Evolutionary conservation across 768 basidiomycete species (phyloP).

Genomic region (Naganishia vaughanmartiniae): DNA sequence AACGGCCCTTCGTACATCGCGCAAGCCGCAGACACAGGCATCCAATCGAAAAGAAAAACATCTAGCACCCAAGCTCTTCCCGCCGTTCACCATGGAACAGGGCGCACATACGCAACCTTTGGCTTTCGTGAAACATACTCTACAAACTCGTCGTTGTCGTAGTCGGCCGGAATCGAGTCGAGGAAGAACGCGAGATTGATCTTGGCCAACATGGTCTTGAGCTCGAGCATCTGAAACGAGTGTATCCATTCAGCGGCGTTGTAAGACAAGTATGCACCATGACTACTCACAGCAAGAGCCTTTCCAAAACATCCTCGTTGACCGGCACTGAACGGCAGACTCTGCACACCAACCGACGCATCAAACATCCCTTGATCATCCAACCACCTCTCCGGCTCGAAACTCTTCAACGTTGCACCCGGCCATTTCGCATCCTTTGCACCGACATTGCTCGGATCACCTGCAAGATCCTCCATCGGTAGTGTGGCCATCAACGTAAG

Average conservation of each 20-base stretch:
- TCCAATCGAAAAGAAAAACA: no score
- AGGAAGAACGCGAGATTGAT: conserved; percentile 46
- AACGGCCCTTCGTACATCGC: no score
- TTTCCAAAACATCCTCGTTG: conserved; percentile 47
- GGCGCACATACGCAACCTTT: conserved; percentile 11
- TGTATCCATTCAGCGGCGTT: not conserved
- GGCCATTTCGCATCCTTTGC: not conserved
- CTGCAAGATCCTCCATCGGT: not conserved
- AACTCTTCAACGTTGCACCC: conserved; percentile 17
- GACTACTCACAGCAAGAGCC: conserved; percentile 41
- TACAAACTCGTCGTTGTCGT: conserved; percentile 1
- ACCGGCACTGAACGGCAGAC: conserved; percentile 43
- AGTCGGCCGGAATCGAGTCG: conserved; percentile 33
- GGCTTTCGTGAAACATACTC: conserved; percentile 20
- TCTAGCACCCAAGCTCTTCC: no score
- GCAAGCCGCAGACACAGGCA: no score
- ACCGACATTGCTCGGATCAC: not conserved
- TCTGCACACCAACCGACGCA: conserved; percentile 37
- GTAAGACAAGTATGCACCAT: no score
- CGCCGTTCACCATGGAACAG: conserved; percentile 4
- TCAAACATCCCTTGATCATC: conserved; percentile 34
- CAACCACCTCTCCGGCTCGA: conserved; percentile 46
- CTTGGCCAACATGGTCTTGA: conserved; percentile 41
- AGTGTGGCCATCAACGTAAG: conserved; percentile 7
- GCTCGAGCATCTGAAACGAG: conserved; percentile 38